Base-by-base conservation (phyloP, 371 early-diverging fungal species). In the Mortierella sp. region DNA sequence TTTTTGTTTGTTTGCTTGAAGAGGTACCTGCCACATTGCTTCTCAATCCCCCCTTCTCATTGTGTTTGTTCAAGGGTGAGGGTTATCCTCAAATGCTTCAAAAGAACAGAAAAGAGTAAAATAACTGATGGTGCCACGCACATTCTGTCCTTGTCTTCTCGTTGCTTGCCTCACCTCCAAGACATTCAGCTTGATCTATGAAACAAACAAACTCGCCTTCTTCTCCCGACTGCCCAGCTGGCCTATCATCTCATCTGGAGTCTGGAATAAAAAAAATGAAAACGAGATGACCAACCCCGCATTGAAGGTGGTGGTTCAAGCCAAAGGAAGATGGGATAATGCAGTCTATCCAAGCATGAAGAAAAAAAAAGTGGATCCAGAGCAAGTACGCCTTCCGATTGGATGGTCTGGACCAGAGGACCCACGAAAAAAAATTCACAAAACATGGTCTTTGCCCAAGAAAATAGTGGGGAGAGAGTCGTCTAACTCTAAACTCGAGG, bases 361-460 rank as follows among this genome's bases (percentile, higher is more conserved):
- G 47, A 19, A 52, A 47, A 16, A 19, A 29, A 64, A 45, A 34
- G 37, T 58, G 69, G 69, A 37, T 63, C 11, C 41, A 8, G 74
- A 68, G 68, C 68, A 68, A 74, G 69, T 64, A 55, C 41, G 45
- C 43, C 52, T 58, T 74, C 69, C 74, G 74, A 74, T 74, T 74
- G 74, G 74, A 41, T 52, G 64, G 41, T n/a, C 41, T 43, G 45
- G 48, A 26, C 40, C 31, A 64, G 6, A 66, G 61, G 74, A 74
- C 74, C 74, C 74, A 74, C 63, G 63, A 74, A 68, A 61, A 52
- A 24, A 52, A 50, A 64, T 6, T 26, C 41, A 44, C 11, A 52
- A 67, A 68, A 63, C 34, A 31, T 58, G 58, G 65, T 19, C 45
- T 19, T 31, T 22, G 67, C 19, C n/a, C 26, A 31, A 63, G 14